Evolutionary conservation across 345 rosid species (phyloP).

Genomic region (Laguncularia racemosa): DNA sequence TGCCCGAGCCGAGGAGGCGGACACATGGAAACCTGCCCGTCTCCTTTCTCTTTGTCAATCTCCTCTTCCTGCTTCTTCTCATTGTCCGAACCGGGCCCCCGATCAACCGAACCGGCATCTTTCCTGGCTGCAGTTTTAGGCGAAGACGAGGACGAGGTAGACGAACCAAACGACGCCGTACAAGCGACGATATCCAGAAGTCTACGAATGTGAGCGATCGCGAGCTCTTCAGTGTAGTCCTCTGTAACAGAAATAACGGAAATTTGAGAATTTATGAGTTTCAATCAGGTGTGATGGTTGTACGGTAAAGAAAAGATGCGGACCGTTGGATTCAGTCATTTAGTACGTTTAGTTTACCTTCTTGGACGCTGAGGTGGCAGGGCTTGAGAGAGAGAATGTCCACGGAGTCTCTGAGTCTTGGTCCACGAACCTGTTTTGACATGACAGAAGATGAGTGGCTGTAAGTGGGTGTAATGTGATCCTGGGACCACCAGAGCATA

Average conservation of each 20-base stretch:
- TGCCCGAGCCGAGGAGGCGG: conserved; percentile 83
- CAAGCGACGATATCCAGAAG: conserved; percentile 90
- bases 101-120: conserved; percentile 16
- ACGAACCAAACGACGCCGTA: conserved; percentile 58
- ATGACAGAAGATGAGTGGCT: background rate
- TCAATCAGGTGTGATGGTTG: no score
- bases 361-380: conserved; percentile 61
- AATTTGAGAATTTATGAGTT: no score
- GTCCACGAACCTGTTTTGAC: conserved; percentile 60
- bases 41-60: conserved; percentile 35
- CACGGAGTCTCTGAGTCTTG: conserved; percentile 67
- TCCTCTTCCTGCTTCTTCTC: conserved; percentile 16
- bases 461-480: background rate
- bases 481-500: background rate
- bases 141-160: conserved; percentile 18
- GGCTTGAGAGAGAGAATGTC: conserved; percentile 86
- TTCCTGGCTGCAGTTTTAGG: conserved; percentile 41
- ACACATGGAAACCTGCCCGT: conserved; percentile 42
- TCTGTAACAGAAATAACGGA: conserved; percentile 31
- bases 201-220: conserved; percentile 71
- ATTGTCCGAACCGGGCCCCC: conserved; percentile 7
- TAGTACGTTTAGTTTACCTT: conserved; percentile 35
- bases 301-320: no score
- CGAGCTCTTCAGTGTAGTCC: conserved; percentile 72
- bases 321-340: background rate